Evolutionary conservation across 2,329 filamentous ascomycete genomes (phyloP).

Genomic region (Piedraia hortae): DNA sequence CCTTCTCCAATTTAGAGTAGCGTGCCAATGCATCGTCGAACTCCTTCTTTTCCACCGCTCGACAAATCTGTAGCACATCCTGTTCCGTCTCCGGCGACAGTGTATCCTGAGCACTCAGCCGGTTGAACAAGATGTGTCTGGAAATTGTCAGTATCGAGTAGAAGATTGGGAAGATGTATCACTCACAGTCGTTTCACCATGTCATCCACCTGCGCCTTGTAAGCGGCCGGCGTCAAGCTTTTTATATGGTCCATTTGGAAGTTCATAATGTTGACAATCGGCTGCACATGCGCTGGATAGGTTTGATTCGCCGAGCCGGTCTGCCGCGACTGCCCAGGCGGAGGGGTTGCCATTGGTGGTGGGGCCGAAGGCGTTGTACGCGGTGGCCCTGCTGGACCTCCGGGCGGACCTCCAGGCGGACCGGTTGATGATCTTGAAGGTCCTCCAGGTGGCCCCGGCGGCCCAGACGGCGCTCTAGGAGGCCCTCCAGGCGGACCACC

Average conservation of each 20-base stretch:
- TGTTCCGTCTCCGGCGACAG: constrained; percentile 53
- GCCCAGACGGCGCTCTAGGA: constrained; percentile 8
- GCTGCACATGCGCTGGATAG: constrained; percentile 44
- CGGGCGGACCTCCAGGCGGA: background rate
- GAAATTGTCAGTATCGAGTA: too few relatives aligned
- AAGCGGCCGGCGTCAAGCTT: constrained; percentile 56
- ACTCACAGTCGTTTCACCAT: constrained; percentile 85
- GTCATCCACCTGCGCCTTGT: constrained; percentile 71
- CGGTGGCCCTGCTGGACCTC: background rate
- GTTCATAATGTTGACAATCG: constrained; percentile 54
- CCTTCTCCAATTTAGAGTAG: constrained; percentile 20
- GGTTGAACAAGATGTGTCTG: constrained; percentile 75
- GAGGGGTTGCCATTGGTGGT: constrained; percentile 13
- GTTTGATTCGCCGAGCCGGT: too few relatives aligned
- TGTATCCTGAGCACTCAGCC: constrained; percentile 84
- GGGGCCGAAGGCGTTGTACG: constrained; percentile 4
- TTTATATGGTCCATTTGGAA: constrained; percentile 76
- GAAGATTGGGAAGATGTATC: too few relatives aligned
- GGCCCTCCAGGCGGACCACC: constrained; percentile 16
- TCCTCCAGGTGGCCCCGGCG: constrained; percentile 8
- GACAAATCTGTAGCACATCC: constrained; percentile 30
- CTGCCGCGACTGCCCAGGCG: background rate
- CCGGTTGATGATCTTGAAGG: constrained; percentile 6
- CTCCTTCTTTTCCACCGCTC: constrained; percentile 15
- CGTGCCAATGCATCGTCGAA: constrained; percentile 19